Evolutionary conservation across 2,329 filamentous ascomycete species (phyloP).

Genomic region (Neophaeococcomyces mojaviensis): DNA sequence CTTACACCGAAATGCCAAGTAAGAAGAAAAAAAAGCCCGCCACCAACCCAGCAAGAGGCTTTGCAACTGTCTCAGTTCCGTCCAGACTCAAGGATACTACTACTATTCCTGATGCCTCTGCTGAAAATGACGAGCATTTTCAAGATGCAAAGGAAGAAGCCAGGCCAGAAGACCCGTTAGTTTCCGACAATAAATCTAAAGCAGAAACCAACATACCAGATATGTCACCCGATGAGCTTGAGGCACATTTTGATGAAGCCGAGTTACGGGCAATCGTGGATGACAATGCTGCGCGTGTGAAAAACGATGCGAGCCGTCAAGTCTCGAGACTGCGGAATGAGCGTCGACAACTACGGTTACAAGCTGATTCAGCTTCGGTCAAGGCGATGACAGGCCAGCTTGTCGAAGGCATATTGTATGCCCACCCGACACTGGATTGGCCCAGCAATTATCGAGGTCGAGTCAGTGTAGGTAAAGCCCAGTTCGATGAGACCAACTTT

Average conservation of each 20-base stretch:
- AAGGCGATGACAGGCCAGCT: conserved; percentile 77
- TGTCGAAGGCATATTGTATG: conserved; percentile 66
- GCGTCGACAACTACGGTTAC: conserved; percentile 68
- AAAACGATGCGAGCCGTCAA: conserved; percentile 71
- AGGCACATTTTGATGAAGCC: conserved; percentile 80
- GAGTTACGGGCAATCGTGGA: conserved; percentile 83
- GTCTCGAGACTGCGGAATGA: conserved; percentile 75
- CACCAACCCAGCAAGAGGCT: conserved; percentile 81
- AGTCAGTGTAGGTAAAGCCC: background rate
- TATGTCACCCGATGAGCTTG: conserved; percentile 79
- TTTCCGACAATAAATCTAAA: no score
- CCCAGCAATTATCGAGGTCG: background rate
- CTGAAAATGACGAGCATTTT: conserved; percentile 2
- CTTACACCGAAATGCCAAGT: conserved; percentile 51
- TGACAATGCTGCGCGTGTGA: conserved; percentile 69
- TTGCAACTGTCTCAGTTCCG: conserved; percentile 86
- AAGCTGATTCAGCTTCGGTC: conserved; percentile 63
- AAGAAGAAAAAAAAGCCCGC: conserved; percentile 85
- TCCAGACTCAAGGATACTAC: conserved; percentile 62
- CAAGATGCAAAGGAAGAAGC: background rate
- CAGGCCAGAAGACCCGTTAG: no score
- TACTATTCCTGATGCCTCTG: conserved; percentile 11
- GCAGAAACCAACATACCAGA: no score
- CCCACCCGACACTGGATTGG: no score
- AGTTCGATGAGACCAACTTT: conserved; percentile 70